These are phyloP conservation scores for Globisporangium yorkense DNA, from an alignment of 352 stramenopile genomes.

Conservation along the genomic window DNA sequence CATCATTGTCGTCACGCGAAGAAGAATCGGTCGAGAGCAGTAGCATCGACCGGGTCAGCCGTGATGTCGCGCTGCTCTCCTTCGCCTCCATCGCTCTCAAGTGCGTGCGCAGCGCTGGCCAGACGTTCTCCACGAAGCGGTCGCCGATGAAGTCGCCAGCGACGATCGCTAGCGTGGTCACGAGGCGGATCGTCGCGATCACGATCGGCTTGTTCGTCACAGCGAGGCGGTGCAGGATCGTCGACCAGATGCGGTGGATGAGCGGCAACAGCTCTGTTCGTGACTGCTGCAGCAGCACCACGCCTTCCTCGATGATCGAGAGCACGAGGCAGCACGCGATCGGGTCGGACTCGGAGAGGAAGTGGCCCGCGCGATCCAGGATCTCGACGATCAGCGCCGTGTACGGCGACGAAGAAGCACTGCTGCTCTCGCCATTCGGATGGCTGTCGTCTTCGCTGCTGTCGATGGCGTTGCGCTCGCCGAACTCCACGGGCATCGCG, in stretches of 20 bases:
- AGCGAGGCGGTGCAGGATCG: constrained; percentile 51
- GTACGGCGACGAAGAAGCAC: constrained; percentile 22
- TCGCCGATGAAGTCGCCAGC: constrained; percentile 78
- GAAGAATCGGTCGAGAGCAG: constrained; percentile 19
- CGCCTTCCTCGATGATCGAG: constrained; percentile 57
- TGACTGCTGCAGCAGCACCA: constrained; percentile 36
- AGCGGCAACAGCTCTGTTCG: constrained; percentile 62
- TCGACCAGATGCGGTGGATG: constrained; percentile 69
- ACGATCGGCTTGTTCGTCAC: constrained; percentile 61
- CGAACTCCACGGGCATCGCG: constrained; percentile 67
- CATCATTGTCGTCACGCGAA: not conserved
- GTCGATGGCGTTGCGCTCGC: constrained; percentile 22
- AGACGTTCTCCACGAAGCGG: constrained; percentile 76
- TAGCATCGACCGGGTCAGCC: constrained; percentile 66
- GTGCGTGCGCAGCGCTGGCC: constrained; percentile 45
- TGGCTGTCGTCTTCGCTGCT: constrained; percentile 21
- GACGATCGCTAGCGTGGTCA: constrained; percentile 43
- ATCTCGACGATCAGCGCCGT: constrained; percentile 62
- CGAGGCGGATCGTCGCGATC: constrained; percentile 38
- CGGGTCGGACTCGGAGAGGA: constrained; percentile 59
- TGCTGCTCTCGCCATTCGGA: constrained; percentile 10
- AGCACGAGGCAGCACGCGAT: constrained; percentile 70
- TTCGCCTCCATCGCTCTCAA: constrained; percentile 35
- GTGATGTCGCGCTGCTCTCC: constrained; percentile 12
- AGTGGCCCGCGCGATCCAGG: constrained; percentile 70